Evolutionary conservation across 1,139 yeast species (phyloP).

Genomic region (Sugiyamaella xylanicola): DNA sequence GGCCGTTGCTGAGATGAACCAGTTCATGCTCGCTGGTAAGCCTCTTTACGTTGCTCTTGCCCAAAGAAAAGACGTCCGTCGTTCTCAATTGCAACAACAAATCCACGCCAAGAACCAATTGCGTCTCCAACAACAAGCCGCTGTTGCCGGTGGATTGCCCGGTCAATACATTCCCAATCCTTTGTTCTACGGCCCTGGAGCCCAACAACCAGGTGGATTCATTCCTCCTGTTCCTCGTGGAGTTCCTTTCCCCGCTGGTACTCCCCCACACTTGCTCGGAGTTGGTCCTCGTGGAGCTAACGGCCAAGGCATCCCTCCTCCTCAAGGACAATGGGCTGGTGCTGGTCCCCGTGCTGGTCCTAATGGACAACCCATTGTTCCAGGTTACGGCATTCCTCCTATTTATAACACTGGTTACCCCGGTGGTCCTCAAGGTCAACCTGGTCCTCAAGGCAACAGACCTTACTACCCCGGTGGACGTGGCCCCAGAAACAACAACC

Average conservation of each 20-base stretch:
- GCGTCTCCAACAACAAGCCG: slow-evolving; percentile 87
- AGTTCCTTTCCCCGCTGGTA: slow-evolving; percentile 82
- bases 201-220: slow-evolving; percentile 72
- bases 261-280: slow-evolving; percentile 90
- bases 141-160: slow-evolving; percentile 85
- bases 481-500: slow-evolving; percentile 36
- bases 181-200: slow-evolving; percentile 76
- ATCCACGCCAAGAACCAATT: slow-evolving; percentile 94
- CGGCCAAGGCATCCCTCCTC: slow-evolving; percentile 47
- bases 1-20: slow-evolving; percentile 98
- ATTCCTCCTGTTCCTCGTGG: slow-evolving; percentile 72
- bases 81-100: slow-evolving; percentile 96
- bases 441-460: slow-evolving; percentile 37
- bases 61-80: slow-evolving; percentile 98
- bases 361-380: slow-evolving; percentile 38
- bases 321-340: slow-evolving; percentile 51
- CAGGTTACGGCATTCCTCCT: slow-evolving; percentile 76
- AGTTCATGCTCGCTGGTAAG: slow-evolving; percentile 92
- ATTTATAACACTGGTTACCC: slow-evolving; percentile 65
- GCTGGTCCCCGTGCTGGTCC: slow-evolving; percentile 35
- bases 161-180: slow-evolving; percentile 92
- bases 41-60: slow-evolving; percentile 99
- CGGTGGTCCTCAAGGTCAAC: slow-evolving; percentile 37
- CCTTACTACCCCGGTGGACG: slow-evolving; percentile 40
- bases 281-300: slow-evolving; percentile 58